Evolutionary conservation across 2,329 filamentous ascomycete species (phyloP).

Genomic region (Calonectria pseudoreteaudii): DNA sequence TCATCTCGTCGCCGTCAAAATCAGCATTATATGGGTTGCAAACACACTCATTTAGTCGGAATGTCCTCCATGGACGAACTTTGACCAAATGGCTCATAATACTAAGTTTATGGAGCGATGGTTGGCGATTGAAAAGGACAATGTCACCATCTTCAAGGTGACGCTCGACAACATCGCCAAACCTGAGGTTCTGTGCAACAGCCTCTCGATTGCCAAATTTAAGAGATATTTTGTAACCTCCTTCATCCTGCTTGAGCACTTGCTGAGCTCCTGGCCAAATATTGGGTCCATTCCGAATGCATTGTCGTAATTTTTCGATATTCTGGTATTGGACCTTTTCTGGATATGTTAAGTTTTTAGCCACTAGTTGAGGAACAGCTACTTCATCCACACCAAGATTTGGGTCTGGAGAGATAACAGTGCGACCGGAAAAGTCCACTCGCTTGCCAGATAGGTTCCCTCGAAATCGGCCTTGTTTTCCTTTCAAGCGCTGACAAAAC

Average conservation of each 20-base stretch:
- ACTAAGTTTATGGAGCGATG: conserved; percentile 97
- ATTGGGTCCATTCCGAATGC: conserved; percentile 80
- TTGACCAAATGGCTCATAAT: conserved; percentile 97
- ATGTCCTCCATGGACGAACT: conserved; percentile 93
- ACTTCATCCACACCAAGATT: conserved; percentile 95
- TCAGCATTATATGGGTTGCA: conserved; percentile 99
- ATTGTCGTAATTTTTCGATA: conserved; percentile 80
- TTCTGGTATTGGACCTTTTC: conserved; percentile 90
- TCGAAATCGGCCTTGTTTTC: conserved; percentile 96
- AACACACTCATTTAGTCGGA: conserved; percentile 97
- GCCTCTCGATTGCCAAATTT: conserved; percentile 78
- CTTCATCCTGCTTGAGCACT: conserved; percentile 78
- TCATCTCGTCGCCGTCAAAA: conserved; percentile 99
- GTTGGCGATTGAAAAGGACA: conserved; percentile 97
- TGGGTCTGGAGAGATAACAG: conserved; percentile 97
- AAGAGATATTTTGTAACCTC: conserved; percentile 77
- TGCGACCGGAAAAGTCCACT: conserved; percentile 97
- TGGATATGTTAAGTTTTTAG: conserved; percentile 95
- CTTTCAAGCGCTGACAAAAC: conserved; percentile 96
- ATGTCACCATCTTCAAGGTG: conserved; percentile 96
- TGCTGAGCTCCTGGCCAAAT: conserved; percentile 91
- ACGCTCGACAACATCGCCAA: conserved; percentile 91
- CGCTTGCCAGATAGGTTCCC: conserved; percentile 98
- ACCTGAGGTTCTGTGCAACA: conserved; percentile 78
- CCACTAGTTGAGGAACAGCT: conserved; percentile 90